Conservation (phyloP, 148 eudicot genomes). For the Silene conica region DNA sequence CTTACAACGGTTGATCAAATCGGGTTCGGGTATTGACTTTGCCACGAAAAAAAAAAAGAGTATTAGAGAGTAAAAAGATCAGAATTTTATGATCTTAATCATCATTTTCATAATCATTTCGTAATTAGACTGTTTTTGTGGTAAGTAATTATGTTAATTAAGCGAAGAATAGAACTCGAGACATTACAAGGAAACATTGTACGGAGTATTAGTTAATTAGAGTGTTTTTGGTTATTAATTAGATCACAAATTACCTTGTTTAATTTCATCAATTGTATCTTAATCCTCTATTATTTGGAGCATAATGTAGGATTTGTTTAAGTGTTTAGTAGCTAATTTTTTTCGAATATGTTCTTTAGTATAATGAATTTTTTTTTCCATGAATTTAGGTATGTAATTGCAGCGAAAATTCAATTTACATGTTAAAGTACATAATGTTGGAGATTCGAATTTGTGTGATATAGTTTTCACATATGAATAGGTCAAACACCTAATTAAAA, state of each 20-base stretch:
- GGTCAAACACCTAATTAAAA: not conserved
- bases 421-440: too few species aligned
- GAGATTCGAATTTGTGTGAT: too few species aligned
- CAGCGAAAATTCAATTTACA: too few species aligned
- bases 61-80: slow-evolving; percentile 11
- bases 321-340: slow-evolving; percentile 5
- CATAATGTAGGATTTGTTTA: slow-evolving; percentile 18
- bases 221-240: slow-evolving; percentile 20
- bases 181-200: slow-evolving; percentile 14
- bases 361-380: too few species aligned
- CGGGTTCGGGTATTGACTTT: slow-evolving; percentile 98
- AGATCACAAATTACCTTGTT: slow-evolving; percentile 11
- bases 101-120: not conserved
- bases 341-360: not conserved
- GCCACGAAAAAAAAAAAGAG: slow-evolving; percentile 16
- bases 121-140: slow-evolving; percentile 17
- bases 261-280: not conserved
- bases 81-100: slow-evolving; percentile 21
- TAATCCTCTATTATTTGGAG: not conserved
- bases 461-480: too few species aligned
- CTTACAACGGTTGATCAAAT: slow-evolving; percentile 33
- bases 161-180: slow-evolving; percentile 18
- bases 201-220: slow-evolving; percentile 10
- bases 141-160: slow-evolving; percentile 28
- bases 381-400: too few species aligned